Conservation (phyloP, 768 basidiomycete genomes). For the Candolleomyces eurysporus region DNA sequence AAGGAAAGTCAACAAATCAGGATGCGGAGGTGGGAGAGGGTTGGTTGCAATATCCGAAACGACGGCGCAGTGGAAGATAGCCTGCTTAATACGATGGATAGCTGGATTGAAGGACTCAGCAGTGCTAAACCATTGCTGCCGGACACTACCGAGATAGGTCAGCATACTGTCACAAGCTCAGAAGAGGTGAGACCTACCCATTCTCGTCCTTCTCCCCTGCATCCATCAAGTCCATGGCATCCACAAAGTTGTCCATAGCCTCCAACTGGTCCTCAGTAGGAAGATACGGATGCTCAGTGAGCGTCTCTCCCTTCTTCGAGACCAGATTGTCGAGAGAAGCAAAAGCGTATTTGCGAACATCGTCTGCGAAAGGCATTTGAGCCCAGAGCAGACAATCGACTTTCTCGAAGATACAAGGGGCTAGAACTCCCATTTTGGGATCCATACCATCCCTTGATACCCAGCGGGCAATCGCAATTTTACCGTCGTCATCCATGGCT, state of each 20-base stretch:
- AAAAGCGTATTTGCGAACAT: conserved; percentile 85
- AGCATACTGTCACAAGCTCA: conserved; percentile 2
- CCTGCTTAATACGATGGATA: conserved; percentile 89
- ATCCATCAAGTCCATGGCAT: conserved; percentile 83
- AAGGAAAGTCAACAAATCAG: conserved; percentile 81
- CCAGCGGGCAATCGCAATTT: conserved; percentile 82
- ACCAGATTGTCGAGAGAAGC: conserved; percentile 72
- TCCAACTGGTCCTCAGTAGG: conserved; percentile 75
- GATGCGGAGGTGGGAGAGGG: conserved; percentile 84
- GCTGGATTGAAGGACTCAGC: conserved; percentile 83
- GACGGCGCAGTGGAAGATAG: conserved; percentile 85
- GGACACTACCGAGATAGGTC: conserved; percentile 39
- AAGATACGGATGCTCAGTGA: conserved; percentile 78
- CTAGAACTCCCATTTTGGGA: conserved; percentile 82
- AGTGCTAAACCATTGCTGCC: conserved; percentile 74
- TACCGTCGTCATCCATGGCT: conserved; percentile 68
- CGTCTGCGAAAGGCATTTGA: conserved; percentile 96
- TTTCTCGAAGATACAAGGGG: conserved; percentile 58
- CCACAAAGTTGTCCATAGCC: conserved; percentile 87
- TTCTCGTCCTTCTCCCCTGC: conserved; percentile 75
- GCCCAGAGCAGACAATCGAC: conserved; percentile 84
- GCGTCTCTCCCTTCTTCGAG: conserved; percentile 68
- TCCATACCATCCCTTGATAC: conserved; percentile 70
- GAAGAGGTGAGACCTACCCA: conserved; percentile 44
- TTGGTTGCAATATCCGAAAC: conserved; percentile 68